These are phyloP conservation scores for Lactuca saligna DNA, from an alignment of 129 eudicot genomes.

Conservation along the genomic window DNA sequence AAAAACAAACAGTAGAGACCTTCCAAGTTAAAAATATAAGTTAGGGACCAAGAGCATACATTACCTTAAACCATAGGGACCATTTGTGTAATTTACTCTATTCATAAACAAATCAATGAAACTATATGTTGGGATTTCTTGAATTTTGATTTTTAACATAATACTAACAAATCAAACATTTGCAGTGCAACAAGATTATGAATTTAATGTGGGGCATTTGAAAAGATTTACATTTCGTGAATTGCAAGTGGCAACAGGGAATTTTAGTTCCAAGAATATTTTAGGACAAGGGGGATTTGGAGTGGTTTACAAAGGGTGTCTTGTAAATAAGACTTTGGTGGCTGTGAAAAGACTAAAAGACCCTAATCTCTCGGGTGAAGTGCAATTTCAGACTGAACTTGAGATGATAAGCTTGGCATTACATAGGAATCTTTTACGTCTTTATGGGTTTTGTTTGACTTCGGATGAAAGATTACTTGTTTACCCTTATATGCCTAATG, in stretches of 20 bases:
- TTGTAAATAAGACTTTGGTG: slow-evolving; percentile 69
- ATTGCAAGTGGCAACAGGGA: slow-evolving; percentile 79
- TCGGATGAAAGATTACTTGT: slow-evolving; percentile 86
- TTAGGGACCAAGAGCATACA: no score
- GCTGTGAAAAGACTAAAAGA: slow-evolving; percentile 91
- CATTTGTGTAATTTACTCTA: no score
- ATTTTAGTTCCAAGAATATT: slow-evolving; percentile 75
- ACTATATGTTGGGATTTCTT: no score
- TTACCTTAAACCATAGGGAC: no score
- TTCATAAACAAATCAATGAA: no score
- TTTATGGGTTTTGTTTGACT: slow-evolving; percentile 91
- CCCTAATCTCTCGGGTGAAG: slow-evolving; percentile 86
- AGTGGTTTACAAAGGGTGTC: slow-evolving; percentile 83
- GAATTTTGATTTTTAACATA: not conserved
- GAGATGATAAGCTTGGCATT: slow-evolving; percentile 96
- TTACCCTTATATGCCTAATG: slow-evolving; percentile 98
- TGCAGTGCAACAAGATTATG: slow-evolving; percentile 96
- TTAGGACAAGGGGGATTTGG: slow-evolving; percentile 97
- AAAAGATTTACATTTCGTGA: slow-evolving; percentile 83
- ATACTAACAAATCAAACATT: slow-evolving; percentile 13
- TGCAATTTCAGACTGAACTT: slow-evolving; percentile 93
- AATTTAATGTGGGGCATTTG: slow-evolving; percentile 69
- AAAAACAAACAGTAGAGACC: no score
- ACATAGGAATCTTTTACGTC: slow-evolving; percentile 85
- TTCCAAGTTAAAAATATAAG: no score